These are phyloP conservation scores for Cercospora sojina DNA, from an alignment of 2,329 filamentous ascomycete species.

Conservation along the genomic window DNA sequence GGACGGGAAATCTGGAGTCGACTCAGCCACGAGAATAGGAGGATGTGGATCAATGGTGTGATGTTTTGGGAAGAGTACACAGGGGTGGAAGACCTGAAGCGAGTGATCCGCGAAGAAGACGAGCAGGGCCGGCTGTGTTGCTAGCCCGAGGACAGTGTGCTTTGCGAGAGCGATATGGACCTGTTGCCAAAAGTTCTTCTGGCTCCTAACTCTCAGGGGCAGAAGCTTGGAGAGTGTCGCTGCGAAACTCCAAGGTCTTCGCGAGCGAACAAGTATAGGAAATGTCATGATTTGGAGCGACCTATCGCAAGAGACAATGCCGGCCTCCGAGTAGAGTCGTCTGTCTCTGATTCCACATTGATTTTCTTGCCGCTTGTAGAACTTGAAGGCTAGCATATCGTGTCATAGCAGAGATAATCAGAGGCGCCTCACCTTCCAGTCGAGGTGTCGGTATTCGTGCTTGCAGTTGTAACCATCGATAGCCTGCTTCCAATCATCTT, in stretches of 20 bases:
- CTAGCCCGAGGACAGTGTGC: not conserved
- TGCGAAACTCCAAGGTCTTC: not conserved
- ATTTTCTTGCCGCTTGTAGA: not conserved
- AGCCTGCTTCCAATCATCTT: not conserved
- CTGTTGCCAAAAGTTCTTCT: not conserved
- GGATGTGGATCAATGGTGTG: constrained; percentile 1
- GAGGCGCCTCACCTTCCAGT: not conserved
- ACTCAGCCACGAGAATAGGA: not conserved
- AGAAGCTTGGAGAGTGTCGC: not conserved
- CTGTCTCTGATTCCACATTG: not conserved
- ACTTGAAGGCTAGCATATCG: not conserved
- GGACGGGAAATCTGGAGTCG: not conserved
- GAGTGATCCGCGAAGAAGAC: not conserved
- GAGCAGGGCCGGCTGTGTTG: not conserved
- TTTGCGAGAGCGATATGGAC: not conserved
- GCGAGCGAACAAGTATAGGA: not conserved
- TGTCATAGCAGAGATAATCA: not conserved
- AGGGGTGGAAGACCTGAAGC: not conserved
- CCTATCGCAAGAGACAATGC: not conserved
- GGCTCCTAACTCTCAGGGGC: not conserved
- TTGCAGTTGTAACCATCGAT: not conserved
- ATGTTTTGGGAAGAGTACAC: not conserved
- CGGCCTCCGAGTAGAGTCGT: not conserved
- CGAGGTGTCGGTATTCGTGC: not conserved
- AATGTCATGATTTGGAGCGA: not conserved